Base-by-base conservation (phyloP, 2,329 filamentous ascomycete genomes). In the Truncatella angustata region DNA sequence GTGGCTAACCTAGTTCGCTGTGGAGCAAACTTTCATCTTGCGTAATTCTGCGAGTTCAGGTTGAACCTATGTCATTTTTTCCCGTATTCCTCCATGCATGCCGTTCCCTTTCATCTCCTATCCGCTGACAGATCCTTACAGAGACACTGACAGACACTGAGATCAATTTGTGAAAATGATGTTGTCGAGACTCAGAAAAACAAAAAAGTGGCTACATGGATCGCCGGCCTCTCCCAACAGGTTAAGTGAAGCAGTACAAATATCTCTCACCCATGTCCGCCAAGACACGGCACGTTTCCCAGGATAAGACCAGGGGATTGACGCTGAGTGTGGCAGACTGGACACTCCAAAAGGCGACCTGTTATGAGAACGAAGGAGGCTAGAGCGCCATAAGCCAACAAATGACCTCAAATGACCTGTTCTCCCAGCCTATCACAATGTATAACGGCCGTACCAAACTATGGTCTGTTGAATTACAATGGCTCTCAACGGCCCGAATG, bases 201-300 rank as follows among this genome's bases (percentile, higher is more conserved):
- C n/a, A n/a, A n/a, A n/a, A n/a, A n/a, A n/a, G n/a, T n/a, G n/a
- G n/a, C n/a, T n/a, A n/a, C n/a, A n/a, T n/a, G n/a, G n/a, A n/a
- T n/a, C n/a, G n/a, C n/a, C n/a, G n/a, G n/a, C n/a, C n/a, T n/a
- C n/a, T n/a, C n/a, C n/a, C n/a, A n/a, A n/a, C n/a, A n/a, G n/a
- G n/a, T n/a, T 20, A 39, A 39, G 36, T 5, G 34, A 36, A 12
- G 18, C 16, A 16, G 40, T 44, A 26, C 21, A 26, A 28, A 40
- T 40, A 12, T 16, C 28, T 44, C 10, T n/a, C 16, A 44, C n/a
- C 23, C 44, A 18, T 34, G 45, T 49, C 18, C 23, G 45, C 30
- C 30, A 49, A 49, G 45, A 49, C 45, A 49, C 45, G 45, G 45
- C 45, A 36, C 45, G 45, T n/a, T 36, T 37, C 18, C 30, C 21